These are phyloP conservation scores for Annona cherimola DNA, from an alignment of 164 flowering plant genomes.

Conservation along the genomic window DNA sequence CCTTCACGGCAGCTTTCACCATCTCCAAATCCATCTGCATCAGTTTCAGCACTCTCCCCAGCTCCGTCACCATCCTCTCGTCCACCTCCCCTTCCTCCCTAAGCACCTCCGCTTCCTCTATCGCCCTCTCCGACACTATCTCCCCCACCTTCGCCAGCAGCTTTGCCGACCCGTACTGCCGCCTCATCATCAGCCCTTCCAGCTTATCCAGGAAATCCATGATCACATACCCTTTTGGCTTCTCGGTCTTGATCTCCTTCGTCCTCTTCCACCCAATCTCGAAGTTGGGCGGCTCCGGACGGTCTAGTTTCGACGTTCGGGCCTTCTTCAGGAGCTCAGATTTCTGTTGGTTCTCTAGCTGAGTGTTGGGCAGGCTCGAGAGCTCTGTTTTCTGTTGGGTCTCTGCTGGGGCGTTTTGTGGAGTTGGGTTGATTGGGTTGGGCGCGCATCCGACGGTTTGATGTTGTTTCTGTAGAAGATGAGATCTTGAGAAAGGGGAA, in stretches of 20 bases:
- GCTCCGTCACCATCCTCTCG: slow-evolving; percentile 75
- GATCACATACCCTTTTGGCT: slow-evolving; percentile 68
- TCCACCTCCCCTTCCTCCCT: slow-evolving; percentile 81
- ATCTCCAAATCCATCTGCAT: slow-evolving; percentile 91
- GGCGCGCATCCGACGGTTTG: slow-evolving; percentile 27
- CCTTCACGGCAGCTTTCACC: slow-evolving; percentile 83
- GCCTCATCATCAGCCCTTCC: slow-evolving; percentile 51
- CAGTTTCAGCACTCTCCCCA: slow-evolving; percentile 63
- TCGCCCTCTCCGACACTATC: slow-evolving; percentile 72
- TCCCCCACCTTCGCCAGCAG: slow-evolving; percentile 70
- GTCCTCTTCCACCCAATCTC: slow-evolving; percentile 93
- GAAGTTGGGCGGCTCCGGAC: slow-evolving; percentile 63
- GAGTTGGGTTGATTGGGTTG: slow-evolving; percentile 18
- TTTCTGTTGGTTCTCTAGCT: slow-evolving; percentile 44
- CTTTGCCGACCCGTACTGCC: slow-evolving; percentile 56
- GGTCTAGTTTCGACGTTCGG: slow-evolving; percentile 28
- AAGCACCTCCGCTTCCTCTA: slow-evolving; percentile 81
- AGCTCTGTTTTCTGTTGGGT: slow-evolving; percentile 57
- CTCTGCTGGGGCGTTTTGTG: slow-evolving; percentile 25
- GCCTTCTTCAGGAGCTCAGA: slow-evolving; percentile 56
- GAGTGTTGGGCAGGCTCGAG: slow-evolving; percentile 24
- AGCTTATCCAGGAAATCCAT: slow-evolving; percentile 73
- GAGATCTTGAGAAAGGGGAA: neutral
- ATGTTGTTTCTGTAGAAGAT: neutral
- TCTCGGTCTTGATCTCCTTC: slow-evolving; percentile 51